Conservation (phyloP, 129 eudicot genomes). For the Artemisia argyi region DNA sequence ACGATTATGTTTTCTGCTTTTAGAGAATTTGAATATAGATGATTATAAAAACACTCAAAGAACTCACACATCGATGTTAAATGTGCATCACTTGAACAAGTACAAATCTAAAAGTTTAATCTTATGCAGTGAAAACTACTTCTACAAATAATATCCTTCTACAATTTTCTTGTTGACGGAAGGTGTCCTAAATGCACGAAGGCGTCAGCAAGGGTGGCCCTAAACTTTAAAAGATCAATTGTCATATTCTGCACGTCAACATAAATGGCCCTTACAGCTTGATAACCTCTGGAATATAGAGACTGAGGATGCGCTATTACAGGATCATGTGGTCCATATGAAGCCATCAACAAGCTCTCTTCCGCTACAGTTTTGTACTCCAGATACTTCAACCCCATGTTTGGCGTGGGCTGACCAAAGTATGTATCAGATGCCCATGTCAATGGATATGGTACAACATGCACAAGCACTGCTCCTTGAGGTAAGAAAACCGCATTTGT, state of each 20-base stretch:
- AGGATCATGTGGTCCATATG: constrained; percentile 38
- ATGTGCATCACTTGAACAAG: not conserved
- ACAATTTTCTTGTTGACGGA: too few species aligned
- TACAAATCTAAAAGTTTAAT: not conserved
- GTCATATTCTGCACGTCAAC: constrained; percentile 46
- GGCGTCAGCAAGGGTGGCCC: constrained; percentile 40
- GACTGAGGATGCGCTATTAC: constrained; percentile 41
- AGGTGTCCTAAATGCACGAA: constrained; percentile 30
- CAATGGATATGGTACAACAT: constrained; percentile 43
- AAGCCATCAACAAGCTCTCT: constrained; percentile 50
- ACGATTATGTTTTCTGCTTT: constrained; percentile 36
- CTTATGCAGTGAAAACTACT: not conserved
- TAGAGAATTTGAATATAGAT: constrained; percentile 29
- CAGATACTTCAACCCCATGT: constrained; percentile 54
- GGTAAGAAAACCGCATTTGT: constrained; percentile 47
- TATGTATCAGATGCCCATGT: constrained; percentile 44
- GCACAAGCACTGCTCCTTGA: constrained; percentile 45
- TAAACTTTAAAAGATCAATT: constrained; percentile 45
- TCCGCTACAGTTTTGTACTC: constrained; percentile 56
- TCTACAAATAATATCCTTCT: not conserved
- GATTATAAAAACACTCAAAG: not conserved
- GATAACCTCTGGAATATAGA: constrained; percentile 37
- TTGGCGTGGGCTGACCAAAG: constrained; percentile 46
- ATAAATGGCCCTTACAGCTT: constrained; percentile 41
- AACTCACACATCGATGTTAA: not conserved